These are phyloP conservation scores for Pharnaceum exiguum DNA, from an alignment of 148 eudicot species.

Conservation along the genomic window DNA sequence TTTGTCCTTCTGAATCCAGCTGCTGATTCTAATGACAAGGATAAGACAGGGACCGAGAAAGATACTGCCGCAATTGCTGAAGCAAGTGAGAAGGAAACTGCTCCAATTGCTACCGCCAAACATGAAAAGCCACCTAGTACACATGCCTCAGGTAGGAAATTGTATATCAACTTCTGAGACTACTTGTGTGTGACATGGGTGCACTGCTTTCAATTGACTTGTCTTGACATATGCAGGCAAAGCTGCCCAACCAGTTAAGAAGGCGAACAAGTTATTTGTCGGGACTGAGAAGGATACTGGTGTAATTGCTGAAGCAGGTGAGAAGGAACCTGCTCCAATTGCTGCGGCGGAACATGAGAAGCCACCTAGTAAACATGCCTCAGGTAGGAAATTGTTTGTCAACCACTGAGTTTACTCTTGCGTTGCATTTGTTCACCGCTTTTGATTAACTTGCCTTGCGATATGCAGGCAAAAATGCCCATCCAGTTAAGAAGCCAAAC, in stretches of 20 bases:
- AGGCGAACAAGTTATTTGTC: no score
- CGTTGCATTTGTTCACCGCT: not conserved
- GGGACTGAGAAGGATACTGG: constrained; percentile 7
- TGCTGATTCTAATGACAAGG: constrained; percentile 31
- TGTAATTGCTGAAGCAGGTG: constrained; percentile 3
- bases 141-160: constrained; percentile 25
- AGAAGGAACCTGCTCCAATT: constrained; percentile 11
- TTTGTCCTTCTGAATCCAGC: constrained; percentile 15
- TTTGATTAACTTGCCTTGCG: not conserved
- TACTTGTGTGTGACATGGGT: constrained; percentile 10
- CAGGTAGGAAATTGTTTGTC: constrained; percentile 21
- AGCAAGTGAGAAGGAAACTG: constrained; percentile 4
- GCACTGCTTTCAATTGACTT: not conserved
- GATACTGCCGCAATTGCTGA: constrained; percentile 1
- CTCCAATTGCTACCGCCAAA: constrained; percentile 21
- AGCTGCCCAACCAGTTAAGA: constrained; percentile 25
- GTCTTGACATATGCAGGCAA: constrained; percentile 19
- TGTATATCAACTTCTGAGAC: not conserved
- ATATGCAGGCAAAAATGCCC: constrained; percentile 21
- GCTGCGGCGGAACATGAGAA: constrained; percentile 23
- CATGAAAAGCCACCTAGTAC: constrained; percentile 14
- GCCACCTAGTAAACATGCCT: constrained; percentile 12
- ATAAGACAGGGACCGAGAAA: constrained; percentile 17
- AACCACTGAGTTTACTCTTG: not conserved
- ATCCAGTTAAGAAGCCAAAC: constrained; percentile 34